These are phyloP conservation scores for Catenaria anguillulae DNA, from an alignment of 371 early-diverging fungal genomes.

Conservation along the genomic window DNA sequence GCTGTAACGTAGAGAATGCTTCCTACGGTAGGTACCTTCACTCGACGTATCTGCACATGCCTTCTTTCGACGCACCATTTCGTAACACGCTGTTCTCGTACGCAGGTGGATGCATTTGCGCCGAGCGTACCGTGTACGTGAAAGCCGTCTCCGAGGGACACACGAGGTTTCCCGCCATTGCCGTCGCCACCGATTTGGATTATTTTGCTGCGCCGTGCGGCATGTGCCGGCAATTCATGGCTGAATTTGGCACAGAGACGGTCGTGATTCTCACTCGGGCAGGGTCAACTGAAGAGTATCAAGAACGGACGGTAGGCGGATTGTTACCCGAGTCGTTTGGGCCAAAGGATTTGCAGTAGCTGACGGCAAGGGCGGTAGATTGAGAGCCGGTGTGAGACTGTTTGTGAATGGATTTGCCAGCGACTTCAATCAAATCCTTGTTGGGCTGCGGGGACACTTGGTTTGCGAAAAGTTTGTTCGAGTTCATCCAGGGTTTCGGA, in stretches of 20 bases:
- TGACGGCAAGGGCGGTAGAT: too few relatives aligned
- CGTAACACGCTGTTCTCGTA: too few relatives aligned
- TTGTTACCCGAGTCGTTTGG: slow-evolving; percentile 50
- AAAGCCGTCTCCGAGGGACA: slow-evolving; percentile 68
- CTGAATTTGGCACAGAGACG: slow-evolving; percentile 50
- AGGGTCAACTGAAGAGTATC: slow-evolving; percentile 32
- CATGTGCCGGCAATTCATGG: slow-evolving; percentile 69
- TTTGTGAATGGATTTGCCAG: too few relatives aligned
- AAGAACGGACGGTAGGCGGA: too few relatives aligned
- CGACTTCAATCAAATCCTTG: too few relatives aligned
- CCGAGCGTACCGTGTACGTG: slow-evolving; percentile 64
- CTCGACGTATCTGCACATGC: too few relatives aligned
- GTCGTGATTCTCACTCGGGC: slow-evolving; percentile 35
- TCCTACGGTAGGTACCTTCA: too few relatives aligned
- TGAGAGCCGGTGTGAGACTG: too few relatives aligned
- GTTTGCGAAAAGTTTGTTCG: too few relatives aligned
- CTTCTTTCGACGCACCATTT: too few relatives aligned
- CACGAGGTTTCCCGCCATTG: slow-evolving; percentile 43
- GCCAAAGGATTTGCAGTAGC: slow-evolving; percentile 37
- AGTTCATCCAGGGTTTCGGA: too few relatives aligned
- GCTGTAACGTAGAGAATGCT: slow-evolving; percentile 72
- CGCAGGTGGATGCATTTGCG: slow-evolving; percentile 58
- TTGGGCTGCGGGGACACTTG: too few relatives aligned
- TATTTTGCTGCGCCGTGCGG: slow-evolving; percentile 59
- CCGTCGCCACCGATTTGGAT: slow-evolving; percentile 37